Conservation (phyloP, 2,329 filamentous ascomycete genomes). For the Nannizzia gypsea region DNA sequence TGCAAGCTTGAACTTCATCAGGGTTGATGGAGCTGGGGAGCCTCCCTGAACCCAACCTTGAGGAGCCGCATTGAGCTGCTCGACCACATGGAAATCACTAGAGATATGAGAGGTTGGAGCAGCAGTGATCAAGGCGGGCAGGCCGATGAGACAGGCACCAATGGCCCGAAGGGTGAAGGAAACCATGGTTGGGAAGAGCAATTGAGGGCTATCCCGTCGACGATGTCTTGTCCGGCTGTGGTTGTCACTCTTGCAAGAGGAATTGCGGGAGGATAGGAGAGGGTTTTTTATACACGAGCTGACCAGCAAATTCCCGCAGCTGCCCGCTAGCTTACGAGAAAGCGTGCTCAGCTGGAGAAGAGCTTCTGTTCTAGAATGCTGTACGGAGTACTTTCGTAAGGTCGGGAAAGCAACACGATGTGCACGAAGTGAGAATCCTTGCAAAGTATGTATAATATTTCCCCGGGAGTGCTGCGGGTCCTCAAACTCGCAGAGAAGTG, state of each 20-base stretch:
- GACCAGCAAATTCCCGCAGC: neutral
- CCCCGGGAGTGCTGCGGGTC: neutral
- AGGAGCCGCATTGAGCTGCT: conserved; percentile 22
- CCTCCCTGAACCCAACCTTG: conserved; percentile 23
- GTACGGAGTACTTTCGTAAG: neutral
- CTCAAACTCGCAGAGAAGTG: neutral
- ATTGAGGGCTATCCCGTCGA: neutral
- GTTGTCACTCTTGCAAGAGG: neutral
- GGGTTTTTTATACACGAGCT: neutral
- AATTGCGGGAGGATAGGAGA: neutral
- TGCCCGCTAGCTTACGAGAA: neutral
- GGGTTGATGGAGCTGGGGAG: conserved; percentile 25
- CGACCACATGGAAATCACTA: conserved; percentile 9
- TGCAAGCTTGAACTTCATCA: conserved; percentile 40
- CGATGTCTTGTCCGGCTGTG: neutral
- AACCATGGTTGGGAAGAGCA: conserved; percentile 5
- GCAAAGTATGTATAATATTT: neutral
- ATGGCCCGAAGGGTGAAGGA: conserved; percentile 9
- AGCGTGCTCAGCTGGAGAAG: neutral
- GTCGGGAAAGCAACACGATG: neutral
- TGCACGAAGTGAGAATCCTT: neutral
- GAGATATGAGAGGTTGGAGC: conserved; percentile 7
- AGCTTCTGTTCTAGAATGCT: conserved; percentile 3
- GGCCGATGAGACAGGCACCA: conserved; percentile 9
- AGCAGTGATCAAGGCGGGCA: conserved; percentile 8